Base-by-base conservation (phyloP, 352 stramenopile genomes). In the Globisporangium nodosum region DNA sequence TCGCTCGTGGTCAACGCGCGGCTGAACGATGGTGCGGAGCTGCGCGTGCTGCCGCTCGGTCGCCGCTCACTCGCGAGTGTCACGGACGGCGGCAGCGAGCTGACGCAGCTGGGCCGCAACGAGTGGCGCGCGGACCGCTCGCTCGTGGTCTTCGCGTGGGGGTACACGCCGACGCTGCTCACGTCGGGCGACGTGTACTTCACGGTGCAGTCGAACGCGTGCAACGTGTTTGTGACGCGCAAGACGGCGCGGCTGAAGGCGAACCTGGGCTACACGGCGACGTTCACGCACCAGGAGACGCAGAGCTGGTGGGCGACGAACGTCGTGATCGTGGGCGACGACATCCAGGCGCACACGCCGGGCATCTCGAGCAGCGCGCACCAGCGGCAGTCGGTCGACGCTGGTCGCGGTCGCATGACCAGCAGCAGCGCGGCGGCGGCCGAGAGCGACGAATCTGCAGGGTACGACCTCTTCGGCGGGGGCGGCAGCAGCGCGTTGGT, bases 181-280 rank as follows among this genome's bases (percentile, higher is more conserved):
- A 93, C 85, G 33, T 90, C 81, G 15, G 83, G 85, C 9, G 84
- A 94, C 31, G 80, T 94, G 13, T 91, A 90, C 60, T 90, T 94
- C 40, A 88, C 76, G 1, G 70, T 93, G 16, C 78, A 88, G 53
- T 93, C 79, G 21, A 94, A 93, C 54, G 85, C 83, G 5, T 94
- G 85, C 66, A 89, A 84, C 48, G 69, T 92, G 52, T 90, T 83
- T 46, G 71, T 83, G n/a, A 91, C 83, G 16, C 80, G 85, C 30
- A 90, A 91, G 65, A 90, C 73, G 8, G 84, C 81, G 47, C 79
- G 84, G 0, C 63, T 94, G 6, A 80, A 81, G 53, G 70, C 81
- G 2, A 91, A 93, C 52, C 64, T 76, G n/a, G 85, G 85, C 0
- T 94, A 91, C 63, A 89, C 83, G 0, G 81, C 85, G 9, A 88